Evolutionary conservation across 257 asterid genomes (phyloP), one percentile per base, ranked within the genome.

Genomic region (Plectranthus barbatus): DNA sequence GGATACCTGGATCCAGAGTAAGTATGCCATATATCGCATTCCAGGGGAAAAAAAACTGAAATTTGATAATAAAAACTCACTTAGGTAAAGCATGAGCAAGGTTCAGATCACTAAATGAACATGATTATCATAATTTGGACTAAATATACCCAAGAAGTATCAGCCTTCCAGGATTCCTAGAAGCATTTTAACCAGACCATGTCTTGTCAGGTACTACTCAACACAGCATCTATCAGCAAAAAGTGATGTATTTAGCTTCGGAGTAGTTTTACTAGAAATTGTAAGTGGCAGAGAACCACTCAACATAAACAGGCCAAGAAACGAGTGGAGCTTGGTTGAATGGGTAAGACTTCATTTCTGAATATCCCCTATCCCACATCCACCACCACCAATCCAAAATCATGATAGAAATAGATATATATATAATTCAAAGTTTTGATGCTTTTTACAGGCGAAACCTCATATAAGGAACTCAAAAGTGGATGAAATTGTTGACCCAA

Each of bases 181-280:
- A 33, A 56, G 47, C 55, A 55, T 34, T 15, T 14, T 29, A 41
- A 61, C 36, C 62, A 48, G 20, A 24, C 36, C 55, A 41, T 53
- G 48, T 13, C 44, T 18, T 71, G 45, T 55, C 81, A 85, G 95
- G 85, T 88, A 88, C 64, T 88, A 86, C 74, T 84, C 95, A 17
- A 87, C 95, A 49, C 95, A 87, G 50, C 80, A 78, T 69, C 80
- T 90, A 62, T 83, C 95, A 0, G 82, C 97, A 45, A 90, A 78
- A 70, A 90, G 97, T 68, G 97, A 90, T 21, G 97, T 90, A 49
- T 90, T 90, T 65, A 90, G 97, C 86, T 90, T 86, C 18, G 97
- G 83, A 31, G 83, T 78, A 3, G 83, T 78, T 45, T 66, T 90
- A 59, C 79, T 90, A 56, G 97, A 90, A 76, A 81, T 86, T 37